These are phyloP conservation scores for Cephaloascus fragrans DNA, from an alignment of 805 yeast species.

Conservation along the genomic window DNA sequence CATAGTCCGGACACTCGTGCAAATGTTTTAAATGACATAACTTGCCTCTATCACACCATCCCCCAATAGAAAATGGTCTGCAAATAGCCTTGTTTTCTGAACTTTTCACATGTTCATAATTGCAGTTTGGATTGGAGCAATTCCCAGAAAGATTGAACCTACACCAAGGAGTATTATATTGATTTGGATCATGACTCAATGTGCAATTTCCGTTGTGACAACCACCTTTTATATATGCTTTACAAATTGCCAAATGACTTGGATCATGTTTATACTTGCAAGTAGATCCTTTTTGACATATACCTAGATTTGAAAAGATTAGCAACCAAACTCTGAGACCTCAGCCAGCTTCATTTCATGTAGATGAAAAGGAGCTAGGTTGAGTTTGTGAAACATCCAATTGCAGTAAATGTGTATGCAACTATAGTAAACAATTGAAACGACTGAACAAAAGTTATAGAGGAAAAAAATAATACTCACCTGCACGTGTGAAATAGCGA, in stretches of 20 bases:
- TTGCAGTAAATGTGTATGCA: too few relatives aligned
- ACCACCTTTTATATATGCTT: constrained; percentile 30
- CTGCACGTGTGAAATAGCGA: constrained; percentile 27
- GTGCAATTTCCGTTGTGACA: constrained; percentile 43
- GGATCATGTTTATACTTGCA: constrained; percentile 50
- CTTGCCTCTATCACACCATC: constrained; percentile 57
- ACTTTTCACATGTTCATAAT: constrained; percentile 39
- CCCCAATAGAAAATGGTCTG: constrained; percentile 56
- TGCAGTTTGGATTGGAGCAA: constrained; percentile 41
- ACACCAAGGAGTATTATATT: constrained; percentile 56
- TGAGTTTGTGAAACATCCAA: too few relatives aligned
- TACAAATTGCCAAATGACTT: constrained; percentile 45
- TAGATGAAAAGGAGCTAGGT: too few relatives aligned
- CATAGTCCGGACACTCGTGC: constrained; percentile 64
- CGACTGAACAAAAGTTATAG: too few relatives aligned
- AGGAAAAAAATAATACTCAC: constrained; percentile 14
- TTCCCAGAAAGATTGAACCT: constrained; percentile 33
- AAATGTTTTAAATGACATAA: constrained; percentile 48
- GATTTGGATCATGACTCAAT: constrained; percentile 46
- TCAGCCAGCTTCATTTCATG: too few relatives aligned
- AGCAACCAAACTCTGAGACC: background rate
- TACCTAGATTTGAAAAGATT: constrained; percentile 22
- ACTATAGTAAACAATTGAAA: background rate
- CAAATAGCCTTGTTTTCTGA: constrained; percentile 39
- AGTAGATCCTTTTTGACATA: constrained; percentile 38